phyloP scores from a whole-genome alignment of 495 filamentous ascomycete species.

The Penicillium herquei region DNA sequence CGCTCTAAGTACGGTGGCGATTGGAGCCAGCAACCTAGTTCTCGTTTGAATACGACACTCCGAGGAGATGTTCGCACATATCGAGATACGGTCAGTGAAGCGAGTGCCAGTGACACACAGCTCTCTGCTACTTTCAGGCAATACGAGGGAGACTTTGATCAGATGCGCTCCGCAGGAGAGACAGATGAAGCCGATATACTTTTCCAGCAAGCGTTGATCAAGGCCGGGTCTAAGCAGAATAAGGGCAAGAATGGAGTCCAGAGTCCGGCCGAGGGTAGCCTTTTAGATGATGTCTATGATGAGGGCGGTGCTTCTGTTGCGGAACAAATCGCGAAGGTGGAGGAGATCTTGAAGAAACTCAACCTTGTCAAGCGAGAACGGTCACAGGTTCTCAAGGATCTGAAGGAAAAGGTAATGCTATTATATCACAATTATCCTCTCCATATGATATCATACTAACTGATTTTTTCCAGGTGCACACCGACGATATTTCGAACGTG shows the following conservation, averaged over 20 bases:
- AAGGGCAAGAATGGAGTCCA: slow-evolving; percentile 60
- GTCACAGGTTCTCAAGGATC: slow-evolving; percentile 86
- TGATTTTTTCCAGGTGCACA: slow-evolving; percentile 65
- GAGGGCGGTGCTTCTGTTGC: slow-evolving; percentile 75
- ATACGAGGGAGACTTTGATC: slow-evolving; percentile 85
- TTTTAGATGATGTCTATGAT: slow-evolving; percentile 89
- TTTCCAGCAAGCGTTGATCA: slow-evolving; percentile 80
- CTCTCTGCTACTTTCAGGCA: slow-evolving; percentile 79
- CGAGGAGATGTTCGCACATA: slow-evolving; percentile 84
- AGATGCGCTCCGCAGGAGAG: slow-evolving; percentile 90
- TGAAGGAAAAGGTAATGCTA: slow-evolving; percentile 83
- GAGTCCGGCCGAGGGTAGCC: slow-evolving; percentile 72
- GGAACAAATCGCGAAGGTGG: slow-evolving; percentile 85
- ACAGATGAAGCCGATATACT: slow-evolving; percentile 84
- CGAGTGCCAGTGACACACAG: slow-evolving; percentile 81
- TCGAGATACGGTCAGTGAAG: slow-evolving; percentile 83
- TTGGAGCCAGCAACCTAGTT: slow-evolving; percentile 96
- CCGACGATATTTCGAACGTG: slow-evolving; percentile 95
- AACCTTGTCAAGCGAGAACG: slow-evolving; percentile 90
- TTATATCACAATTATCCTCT: too few species aligned
- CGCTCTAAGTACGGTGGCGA: slow-evolving; percentile 92
- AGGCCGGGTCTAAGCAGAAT: slow-evolving; percentile 57
- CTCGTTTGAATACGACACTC: slow-evolving; percentile 80
- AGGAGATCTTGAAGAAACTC: slow-evolving; percentile 87
- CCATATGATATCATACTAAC: slow-evolving; percentile 8